phyloP scores from a whole-genome alignment of 106 monocot species.

The Acanthochlamys bracteata region DNA sequence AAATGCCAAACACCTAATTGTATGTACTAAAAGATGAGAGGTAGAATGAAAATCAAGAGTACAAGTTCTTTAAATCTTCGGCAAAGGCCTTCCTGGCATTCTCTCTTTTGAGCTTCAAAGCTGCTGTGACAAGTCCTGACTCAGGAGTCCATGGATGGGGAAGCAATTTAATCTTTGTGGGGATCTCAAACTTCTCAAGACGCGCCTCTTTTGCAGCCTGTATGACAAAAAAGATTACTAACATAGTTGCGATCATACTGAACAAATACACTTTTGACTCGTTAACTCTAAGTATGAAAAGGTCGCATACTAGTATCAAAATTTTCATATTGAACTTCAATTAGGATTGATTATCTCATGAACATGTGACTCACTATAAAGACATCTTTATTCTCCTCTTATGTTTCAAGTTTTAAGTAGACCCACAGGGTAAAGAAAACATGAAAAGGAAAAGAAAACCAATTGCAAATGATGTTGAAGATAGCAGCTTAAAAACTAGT shows the following conservation, averaged over 20 bases:
- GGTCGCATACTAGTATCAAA: too few species aligned
- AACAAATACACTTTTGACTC: too few species aligned
- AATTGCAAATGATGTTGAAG: too few species aligned
- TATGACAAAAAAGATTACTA: neutral
- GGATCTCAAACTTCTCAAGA: constrained; percentile 88
- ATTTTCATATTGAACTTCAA: too few species aligned
- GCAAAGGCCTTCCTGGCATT: constrained; percentile 54
- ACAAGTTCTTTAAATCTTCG: constrained; percentile 64
- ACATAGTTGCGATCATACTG: neutral
- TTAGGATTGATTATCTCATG: too few species aligned
- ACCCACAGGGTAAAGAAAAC: too few species aligned
- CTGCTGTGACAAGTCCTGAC: constrained; percentile 84
- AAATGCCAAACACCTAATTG: neutral
- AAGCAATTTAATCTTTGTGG: constrained; percentile 65
- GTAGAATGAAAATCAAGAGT: constrained; percentile 24
- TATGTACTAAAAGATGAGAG: neutral
- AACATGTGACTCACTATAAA: too few species aligned
- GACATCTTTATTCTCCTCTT: too few species aligned
- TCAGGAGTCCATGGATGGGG: constrained; percentile 91
- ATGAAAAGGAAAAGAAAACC: too few species aligned
- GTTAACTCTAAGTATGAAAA: too few species aligned
- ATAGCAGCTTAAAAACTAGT: too few species aligned
- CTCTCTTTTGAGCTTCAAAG: constrained; percentile 91
- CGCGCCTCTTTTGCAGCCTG: constrained; percentile 62
- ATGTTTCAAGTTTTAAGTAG: too few species aligned